Evolutionary conservation across 768 basidiomycete genomes (phyloP).

Genomic region (Psilocybe sp.): DNA sequence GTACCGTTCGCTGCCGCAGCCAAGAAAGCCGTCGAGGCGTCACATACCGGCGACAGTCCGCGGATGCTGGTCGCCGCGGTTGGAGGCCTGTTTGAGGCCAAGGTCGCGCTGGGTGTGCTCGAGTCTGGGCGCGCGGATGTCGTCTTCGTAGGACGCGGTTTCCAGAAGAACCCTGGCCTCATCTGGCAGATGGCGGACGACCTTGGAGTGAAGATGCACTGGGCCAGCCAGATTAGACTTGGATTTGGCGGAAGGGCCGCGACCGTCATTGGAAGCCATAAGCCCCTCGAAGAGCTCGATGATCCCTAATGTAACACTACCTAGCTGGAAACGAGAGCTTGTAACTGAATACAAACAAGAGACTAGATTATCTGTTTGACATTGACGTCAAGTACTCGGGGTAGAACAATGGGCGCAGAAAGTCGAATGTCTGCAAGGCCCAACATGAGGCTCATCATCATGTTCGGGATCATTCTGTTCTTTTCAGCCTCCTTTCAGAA

Average conservation of each 20-base stretch:
- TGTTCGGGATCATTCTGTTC: too few relatives aligned
- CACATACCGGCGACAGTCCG: slow-evolving; percentile 6
- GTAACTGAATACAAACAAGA: too few relatives aligned
- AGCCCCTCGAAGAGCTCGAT: too few relatives aligned
- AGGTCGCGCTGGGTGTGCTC: slow-evolving; percentile 44
- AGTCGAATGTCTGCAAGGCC: too few relatives aligned
- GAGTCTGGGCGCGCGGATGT: slow-evolving; percentile 57
- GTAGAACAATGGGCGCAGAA: too few relatives aligned
- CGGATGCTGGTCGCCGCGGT: slow-evolving; percentile 41
- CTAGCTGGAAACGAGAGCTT: too few relatives aligned
- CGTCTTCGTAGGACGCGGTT: slow-evolving; percentile 38
- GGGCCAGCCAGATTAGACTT: not conserved
- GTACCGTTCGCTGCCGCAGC: slow-evolving; percentile 53
- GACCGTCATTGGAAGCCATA: too few relatives aligned
- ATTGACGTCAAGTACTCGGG: too few relatives aligned
- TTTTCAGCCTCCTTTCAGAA: too few relatives aligned
- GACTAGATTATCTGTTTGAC: too few relatives aligned
- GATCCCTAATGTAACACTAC: too few relatives aligned
- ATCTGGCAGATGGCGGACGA: slow-evolving; percentile 1
- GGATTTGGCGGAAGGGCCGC: not conserved
- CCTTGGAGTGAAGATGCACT: not conserved
- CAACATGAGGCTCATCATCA: too few relatives aligned
- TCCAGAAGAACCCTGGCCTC: not conserved
- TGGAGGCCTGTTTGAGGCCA: slow-evolving; percentile 54
- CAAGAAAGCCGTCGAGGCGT: slow-evolving; percentile 34